These are phyloP conservation scores for Aspergillus japonicus DNA, from an alignment of 2,329 filamentous ascomycete genomes.

Conservation along the genomic window DNA sequence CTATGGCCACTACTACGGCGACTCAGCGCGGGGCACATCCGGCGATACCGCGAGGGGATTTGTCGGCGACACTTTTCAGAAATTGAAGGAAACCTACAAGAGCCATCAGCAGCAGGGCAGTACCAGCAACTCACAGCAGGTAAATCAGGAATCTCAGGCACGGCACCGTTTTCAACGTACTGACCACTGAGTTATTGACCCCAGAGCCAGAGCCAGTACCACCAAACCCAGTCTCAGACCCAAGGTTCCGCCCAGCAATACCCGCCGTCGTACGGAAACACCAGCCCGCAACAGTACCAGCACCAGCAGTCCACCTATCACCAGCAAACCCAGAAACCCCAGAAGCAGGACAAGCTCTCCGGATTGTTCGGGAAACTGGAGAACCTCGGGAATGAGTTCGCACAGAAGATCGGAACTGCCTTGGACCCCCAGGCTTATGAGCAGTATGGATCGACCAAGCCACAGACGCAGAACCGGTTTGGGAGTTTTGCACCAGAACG, in stretches of 20 bases:
- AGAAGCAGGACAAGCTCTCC: conserved; percentile 39
- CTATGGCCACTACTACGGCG: conserved; percentile 52
- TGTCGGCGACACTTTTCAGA: conserved; percentile 53
- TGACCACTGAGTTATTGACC: background rate
- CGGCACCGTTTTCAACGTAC: background rate
- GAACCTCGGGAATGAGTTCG: conserved; percentile 52
- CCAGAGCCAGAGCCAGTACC: background rate
- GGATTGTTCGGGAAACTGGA: conserved; percentile 58
- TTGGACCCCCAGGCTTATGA: conserved; percentile 51
- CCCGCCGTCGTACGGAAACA: conserved; percentile 19
- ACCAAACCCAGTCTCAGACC: background rate
- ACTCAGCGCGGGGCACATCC: conserved; percentile 31
- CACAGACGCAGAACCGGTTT: conserved; percentile 51
- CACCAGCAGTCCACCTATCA: conserved; percentile 27
- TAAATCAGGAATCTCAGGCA: background rate
- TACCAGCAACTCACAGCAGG: conserved; percentile 6
- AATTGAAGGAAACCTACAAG: conserved; percentile 44
- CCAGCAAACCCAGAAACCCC: conserved; percentile 24
- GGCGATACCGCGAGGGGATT: conserved; percentile 50
- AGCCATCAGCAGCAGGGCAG: conserved; percentile 20
- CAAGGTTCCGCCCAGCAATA: conserved; percentile 1
- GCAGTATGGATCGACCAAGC: conserved; percentile 40
- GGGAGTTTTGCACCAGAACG: conserved; percentile 70
- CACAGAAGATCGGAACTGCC: conserved; percentile 48
- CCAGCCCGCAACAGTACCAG: conserved; percentile 26